Conservation (phyloP, 108 stramenopile genomes). For the Nannochloropsis oceanica region DNA sequence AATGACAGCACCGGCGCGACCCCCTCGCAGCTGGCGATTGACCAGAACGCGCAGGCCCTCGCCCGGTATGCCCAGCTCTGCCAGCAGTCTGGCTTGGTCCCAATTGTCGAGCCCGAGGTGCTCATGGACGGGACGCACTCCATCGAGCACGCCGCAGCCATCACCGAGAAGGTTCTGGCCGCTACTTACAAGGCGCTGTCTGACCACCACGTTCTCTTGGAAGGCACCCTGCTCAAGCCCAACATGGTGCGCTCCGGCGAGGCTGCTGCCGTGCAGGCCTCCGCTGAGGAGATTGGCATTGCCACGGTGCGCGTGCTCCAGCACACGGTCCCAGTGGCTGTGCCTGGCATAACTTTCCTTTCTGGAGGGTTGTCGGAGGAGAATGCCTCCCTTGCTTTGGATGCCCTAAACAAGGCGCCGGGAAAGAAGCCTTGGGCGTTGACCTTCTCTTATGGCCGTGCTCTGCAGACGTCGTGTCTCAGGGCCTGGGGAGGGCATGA, state of each 20-base stretch:
- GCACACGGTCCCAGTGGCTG: constrained; percentile 59
- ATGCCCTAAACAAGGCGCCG: constrained; percentile 54
- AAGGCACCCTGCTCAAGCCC: constrained; percentile 62
- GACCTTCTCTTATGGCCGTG: constrained; percentile 59
- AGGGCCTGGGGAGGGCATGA: constrained; percentile 49
- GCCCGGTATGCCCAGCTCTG: constrained; percentile 71
- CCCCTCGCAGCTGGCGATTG: constrained; percentile 55
- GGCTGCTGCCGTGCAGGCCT: constrained; percentile 38
- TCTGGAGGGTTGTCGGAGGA: constrained; percentile 63
- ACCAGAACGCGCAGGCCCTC: constrained; percentile 47
- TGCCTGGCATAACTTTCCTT: constrained; percentile 61
- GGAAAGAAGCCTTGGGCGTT: constrained; percentile 42
- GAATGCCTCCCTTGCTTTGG: constrained; percentile 53
- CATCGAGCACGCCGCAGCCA: constrained; percentile 29
- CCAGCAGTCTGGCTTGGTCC: constrained; percentile 61
- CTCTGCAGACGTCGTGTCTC: constrained; percentile 58
- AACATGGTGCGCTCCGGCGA: constrained; percentile 62
- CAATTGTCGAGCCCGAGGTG: constrained; percentile 76
- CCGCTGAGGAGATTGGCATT: constrained; percentile 52
- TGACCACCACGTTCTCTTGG: constrained; percentile 65
- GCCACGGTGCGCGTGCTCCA: constrained; percentile 58
- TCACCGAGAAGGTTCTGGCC: constrained; percentile 33
- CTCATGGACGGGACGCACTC: constrained; percentile 42
- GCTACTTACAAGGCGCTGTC: constrained; percentile 54
- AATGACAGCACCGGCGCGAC: constrained; percentile 32